Base-by-base conservation (phyloP, 306 rosid species). In the Cyclanthera cordifolia region DNA sequence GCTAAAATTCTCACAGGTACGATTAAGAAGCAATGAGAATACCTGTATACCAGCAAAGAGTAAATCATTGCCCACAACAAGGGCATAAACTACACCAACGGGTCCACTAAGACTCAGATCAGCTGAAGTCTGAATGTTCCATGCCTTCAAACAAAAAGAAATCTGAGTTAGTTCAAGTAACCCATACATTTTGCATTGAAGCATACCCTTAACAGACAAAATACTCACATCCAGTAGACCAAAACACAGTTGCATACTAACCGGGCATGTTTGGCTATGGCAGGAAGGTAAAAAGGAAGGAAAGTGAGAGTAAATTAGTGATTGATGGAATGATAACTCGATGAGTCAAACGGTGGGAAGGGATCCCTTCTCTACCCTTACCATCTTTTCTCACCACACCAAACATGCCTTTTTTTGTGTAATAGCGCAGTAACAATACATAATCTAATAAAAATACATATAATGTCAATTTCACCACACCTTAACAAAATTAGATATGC, bases 21-120 rank as follows among this genome's bases (percentile, higher is more conserved):
- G 72, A 75, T 43, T 67, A 53, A 73, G 17, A 23, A 11, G 21
- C 45, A 60, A 63, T 20, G 57, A 8, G 52, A 73, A 61, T 86
- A 93, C 98, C 98, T 93, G 98, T 4, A 87, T 89, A 70, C 96
- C 98, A 73, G 96, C 96, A 86, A 93, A 89, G 72, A 93, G 96
- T 83, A 89, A 76, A 74, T 81, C 95, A 77, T 83, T 87, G 48
- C 80, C 90, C 83, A 87, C 95, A 30, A 81, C 96, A 72, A 93
- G 78, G 5, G 98, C 74, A 85, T 87, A 87, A 76, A 93, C 98
- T 85, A 89, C 94, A 32, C 98, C 98, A 12, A 88, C 91, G n/a
- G 98, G 98, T 12, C 98, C 96, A 39, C 67, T 78, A 64, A 93
- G 88, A 85, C 84, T 87, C 77, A 87, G 75, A 57, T 93, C 96